These are phyloP conservation scores for Thelephora terrestris DNA, from an alignment of 1,284 basidiomycete genomes.

Conservation along the genomic window DNA sequence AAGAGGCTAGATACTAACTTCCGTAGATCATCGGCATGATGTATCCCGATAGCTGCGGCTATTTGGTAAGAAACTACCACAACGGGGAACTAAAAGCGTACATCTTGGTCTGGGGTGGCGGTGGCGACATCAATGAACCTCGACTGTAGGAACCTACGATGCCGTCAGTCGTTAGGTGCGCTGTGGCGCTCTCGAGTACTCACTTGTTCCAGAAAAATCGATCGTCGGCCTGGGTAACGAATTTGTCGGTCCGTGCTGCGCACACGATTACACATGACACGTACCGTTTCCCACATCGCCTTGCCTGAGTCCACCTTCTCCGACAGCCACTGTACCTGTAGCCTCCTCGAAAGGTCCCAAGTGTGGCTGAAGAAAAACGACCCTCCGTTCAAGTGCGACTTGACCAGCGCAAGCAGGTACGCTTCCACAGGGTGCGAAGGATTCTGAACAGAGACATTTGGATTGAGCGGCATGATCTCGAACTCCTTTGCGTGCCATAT, in stretches of 20 bases:
- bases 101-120: constrained; percentile 45
- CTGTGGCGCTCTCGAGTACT: constrained; percentile 15
- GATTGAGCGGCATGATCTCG: constrained; percentile 80
- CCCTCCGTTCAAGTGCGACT: constrained; percentile 75
- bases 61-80: constrained; percentile 7
- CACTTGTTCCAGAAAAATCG: constrained; percentile 98
- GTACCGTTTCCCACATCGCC: constrained; percentile 66
- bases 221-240: constrained; percentile 65
- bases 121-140: constrained; percentile 57
- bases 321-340: constrained; percentile 75
- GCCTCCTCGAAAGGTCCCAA: constrained; percentile 82
- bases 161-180: constrained; percentile 1
- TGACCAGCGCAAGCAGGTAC: constrained; percentile 79
- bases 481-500: constrained; percentile 89
- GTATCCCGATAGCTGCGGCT: constrained; percentile 64
- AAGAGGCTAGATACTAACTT: constrained; percentile 44
- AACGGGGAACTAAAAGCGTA: constrained; percentile 26
- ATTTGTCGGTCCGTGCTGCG: constrained; percentile 7
- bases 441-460: constrained; percentile 52
- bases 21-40: constrained; percentile 91
- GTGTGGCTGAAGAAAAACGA: constrained; percentile 87
- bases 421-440: constrained; percentile 80
- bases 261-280: constrained; percentile 5
- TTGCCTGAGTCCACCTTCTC: constrained; percentile 39
- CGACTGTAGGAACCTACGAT: constrained; percentile 55